phyloP scores from a whole-genome alignment of 768 basidiomycete genomes.

The Leccinum obscurum region DNA sequence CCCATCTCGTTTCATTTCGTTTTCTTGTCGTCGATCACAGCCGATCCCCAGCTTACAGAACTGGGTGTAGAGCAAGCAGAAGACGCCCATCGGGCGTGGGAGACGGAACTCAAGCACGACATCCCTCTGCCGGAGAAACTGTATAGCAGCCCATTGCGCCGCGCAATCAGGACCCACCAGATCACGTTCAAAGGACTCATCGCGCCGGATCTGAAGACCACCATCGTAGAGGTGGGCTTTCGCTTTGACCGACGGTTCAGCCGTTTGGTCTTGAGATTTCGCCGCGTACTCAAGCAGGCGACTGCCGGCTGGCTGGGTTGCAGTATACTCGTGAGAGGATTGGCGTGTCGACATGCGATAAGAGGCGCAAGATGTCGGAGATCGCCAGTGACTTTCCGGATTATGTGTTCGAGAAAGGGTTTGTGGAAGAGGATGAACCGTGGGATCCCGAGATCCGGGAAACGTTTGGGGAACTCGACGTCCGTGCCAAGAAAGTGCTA shows the following conservation, averaged over 20 bases:
- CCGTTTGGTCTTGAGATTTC: not conserved
- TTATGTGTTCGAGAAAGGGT: slow-evolving; percentile 54
- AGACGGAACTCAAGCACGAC: slow-evolving; percentile 37
- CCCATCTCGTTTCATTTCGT: not conserved
- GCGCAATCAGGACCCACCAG: slow-evolving; percentile 58
- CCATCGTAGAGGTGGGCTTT: slow-evolving; percentile 55
- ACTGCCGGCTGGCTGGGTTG: not conserved
- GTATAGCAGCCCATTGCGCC: slow-evolving; percentile 63
- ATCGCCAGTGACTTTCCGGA: slow-evolving; percentile 49
- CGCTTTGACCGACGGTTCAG: not conserved
- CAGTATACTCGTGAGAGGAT: slow-evolving; percentile 69
- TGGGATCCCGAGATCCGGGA: slow-evolving; percentile 62
- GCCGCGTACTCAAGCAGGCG: not conserved
- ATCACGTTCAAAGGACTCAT: slow-evolving; percentile 52
- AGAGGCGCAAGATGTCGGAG: slow-evolving; percentile 49
- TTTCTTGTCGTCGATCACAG: slow-evolving; percentile 31
- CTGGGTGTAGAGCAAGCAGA: slow-evolving; percentile 58
- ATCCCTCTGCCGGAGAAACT: slow-evolving; percentile 56
- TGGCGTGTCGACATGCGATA: slow-evolving; percentile 72
- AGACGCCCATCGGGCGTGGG: slow-evolving; percentile 47
- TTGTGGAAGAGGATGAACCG: slow-evolving; percentile 62
- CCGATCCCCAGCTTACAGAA: slow-evolving; percentile 65
- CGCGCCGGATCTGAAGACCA: slow-evolving; percentile 31
- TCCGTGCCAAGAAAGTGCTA: slow-evolving; percentile 37
- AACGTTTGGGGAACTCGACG: slow-evolving; percentile 37